These are phyloP conservation scores for Physcia stellaris DNA, from an alignment of 495 filamentous ascomycete genomes.

Conservation along the genomic window DNA sequence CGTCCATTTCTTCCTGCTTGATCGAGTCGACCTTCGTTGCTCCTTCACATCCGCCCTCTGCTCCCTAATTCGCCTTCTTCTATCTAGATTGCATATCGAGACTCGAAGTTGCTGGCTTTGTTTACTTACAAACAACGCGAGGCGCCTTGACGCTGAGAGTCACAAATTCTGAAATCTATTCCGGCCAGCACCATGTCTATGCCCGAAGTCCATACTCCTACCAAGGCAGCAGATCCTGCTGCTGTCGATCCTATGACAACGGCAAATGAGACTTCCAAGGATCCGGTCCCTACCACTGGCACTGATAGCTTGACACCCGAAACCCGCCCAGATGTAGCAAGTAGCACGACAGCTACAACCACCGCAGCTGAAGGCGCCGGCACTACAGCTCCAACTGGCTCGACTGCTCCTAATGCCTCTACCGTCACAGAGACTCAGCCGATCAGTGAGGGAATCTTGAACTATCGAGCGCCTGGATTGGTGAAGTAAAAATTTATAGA, in stretches of 20 bases:
- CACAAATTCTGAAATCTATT: too few species aligned
- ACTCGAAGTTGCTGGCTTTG: too few species aligned
- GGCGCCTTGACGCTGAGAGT: too few species aligned
- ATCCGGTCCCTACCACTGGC: constrained; percentile 31
- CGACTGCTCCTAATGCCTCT: constrained; percentile 24
- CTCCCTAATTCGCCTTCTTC: too few species aligned
- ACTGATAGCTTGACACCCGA: constrained; percentile 17
- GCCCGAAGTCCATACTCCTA: constrained; percentile 37
- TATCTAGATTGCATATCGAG: too few species aligned
- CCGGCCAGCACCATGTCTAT: constrained; percentile 28
- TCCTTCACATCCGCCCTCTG: too few species aligned
- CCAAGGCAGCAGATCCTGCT: constrained; percentile 27
- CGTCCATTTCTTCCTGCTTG: too few species aligned
- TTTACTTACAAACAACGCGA: too few species aligned
- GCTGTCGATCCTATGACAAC: constrained; percentile 28
- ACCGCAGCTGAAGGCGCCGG: constrained; percentile 22
- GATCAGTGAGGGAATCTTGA: constrained; percentile 61
- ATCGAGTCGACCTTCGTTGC: too few species aligned
- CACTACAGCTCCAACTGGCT: constrained; percentile 30
- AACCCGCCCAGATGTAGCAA: constrained; percentile 29
- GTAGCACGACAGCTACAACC: constrained; percentile 31
- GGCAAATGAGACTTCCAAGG: constrained; percentile 28
- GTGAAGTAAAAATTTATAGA: constrained; percentile 79
- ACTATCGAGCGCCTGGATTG: constrained; percentile 80
- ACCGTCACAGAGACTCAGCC: constrained; percentile 47